A percentile compares a stretch with the other conserved stretches of the same genome.
These are phyloP conservation scores for Tricholoma hemisulphureum DNA, from an alignment of 768 basidiomycete species.

Conservation along the genomic window DNA sequence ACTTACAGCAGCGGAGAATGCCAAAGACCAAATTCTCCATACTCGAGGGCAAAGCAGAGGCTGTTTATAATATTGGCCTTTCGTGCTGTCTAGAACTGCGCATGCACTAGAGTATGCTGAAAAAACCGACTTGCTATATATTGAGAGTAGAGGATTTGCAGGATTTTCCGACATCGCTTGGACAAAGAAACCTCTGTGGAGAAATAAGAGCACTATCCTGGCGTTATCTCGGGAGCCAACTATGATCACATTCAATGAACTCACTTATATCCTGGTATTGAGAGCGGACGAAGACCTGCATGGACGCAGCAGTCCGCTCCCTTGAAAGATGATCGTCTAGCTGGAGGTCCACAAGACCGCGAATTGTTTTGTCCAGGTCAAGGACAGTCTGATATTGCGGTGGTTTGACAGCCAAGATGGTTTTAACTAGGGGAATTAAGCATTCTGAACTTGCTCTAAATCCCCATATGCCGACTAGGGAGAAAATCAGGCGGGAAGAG, in stretches of 20 bases:
- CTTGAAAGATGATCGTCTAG: slow-evolving; percentile 19
- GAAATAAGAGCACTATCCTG: slow-evolving; percentile 46
- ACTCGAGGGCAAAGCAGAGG: slow-evolving; percentile 49
- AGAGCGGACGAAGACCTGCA: slow-evolving; percentile 41
- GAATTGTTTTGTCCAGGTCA: slow-evolving; percentile 50
- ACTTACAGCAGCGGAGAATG: slow-evolving; percentile 55
- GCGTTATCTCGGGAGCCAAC: slow-evolving; percentile 2
- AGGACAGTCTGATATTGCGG: slow-evolving; percentile 47
- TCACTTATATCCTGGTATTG: slow-evolving; percentile 48
- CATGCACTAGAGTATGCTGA: slow-evolving; percentile 53
- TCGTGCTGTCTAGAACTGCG: slow-evolving; percentile 41
- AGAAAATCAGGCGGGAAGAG: slow-evolving; percentile 3
- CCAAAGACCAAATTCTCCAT: slow-evolving; percentile 59
- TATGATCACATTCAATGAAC: slow-evolving; percentile 12
- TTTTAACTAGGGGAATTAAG: slow-evolving; percentile 41
- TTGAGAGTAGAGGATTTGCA: slow-evolving; percentile 45
- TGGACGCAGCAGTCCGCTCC: slow-evolving; percentile 37
- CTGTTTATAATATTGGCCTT: slow-evolving; percentile 40
- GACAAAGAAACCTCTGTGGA: slow-evolving; percentile 59
- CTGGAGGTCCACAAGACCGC: slow-evolving; percentile 31
- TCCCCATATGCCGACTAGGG: slow-evolving; percentile 48
- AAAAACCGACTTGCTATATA: slow-evolving; percentile 49
- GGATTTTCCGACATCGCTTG: slow-evolving; percentile 52
- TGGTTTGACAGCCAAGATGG: slow-evolving; percentile 39
- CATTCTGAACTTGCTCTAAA: slow-evolving; percentile 41